Evolutionary conservation across 202 grass and related monocot genomes (phyloP).

Genomic region (Brachypodium distachyon): DNA sequence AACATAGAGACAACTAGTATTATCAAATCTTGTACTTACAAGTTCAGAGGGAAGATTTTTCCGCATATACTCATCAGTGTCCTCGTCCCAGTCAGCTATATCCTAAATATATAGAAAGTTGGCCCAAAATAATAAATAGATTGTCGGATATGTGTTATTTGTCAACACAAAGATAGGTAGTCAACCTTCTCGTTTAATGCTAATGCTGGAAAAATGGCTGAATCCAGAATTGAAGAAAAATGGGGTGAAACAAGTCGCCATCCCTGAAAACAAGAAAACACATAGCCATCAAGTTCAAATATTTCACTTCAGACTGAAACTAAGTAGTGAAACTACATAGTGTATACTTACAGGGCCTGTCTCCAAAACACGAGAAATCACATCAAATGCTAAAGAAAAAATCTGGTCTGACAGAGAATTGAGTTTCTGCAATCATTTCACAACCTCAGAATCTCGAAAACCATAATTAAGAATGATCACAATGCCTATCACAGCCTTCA

Average conservation of each 20-base stretch:
- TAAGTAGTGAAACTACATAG: neutral
- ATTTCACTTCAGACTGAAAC: conserved; percentile 3
- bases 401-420: conserved; percentile 57
- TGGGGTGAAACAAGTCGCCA: conserved; percentile 90
- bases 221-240: conserved; percentile 77
- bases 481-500: neutral
- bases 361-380: conserved; percentile 77
- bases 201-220: conserved; percentile 74
- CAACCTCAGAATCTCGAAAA: conserved; percentile 3
- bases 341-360: conserved; percentile 73
- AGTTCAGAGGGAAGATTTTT: conserved; percentile 87
- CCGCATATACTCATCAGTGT: conserved; percentile 80
- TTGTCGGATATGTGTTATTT: conserved; percentile 3
- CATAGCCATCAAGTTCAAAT: conserved; percentile 17
- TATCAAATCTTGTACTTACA: conserved; percentile 33
- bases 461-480: conserved; percentile 8
- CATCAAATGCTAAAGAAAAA: conserved; percentile 79
- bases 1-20: conserved; percentile 8
- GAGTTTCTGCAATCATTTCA: conserved; percentile 54
- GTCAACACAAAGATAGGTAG: conserved; percentile 12
- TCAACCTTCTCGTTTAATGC: conserved; percentile 72
- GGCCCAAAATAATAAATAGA: conserved; percentile 22
- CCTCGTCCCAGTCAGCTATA: conserved; percentile 76
- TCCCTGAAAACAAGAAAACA: conserved; percentile 47
- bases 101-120: conserved; percentile 51